Percentiles rank a stretch among this genome's conserved stretches.
Evolutionary conservation across 331 rosid genomes (phyloP).

Genomic region (Dryas integrifolia): DNA sequence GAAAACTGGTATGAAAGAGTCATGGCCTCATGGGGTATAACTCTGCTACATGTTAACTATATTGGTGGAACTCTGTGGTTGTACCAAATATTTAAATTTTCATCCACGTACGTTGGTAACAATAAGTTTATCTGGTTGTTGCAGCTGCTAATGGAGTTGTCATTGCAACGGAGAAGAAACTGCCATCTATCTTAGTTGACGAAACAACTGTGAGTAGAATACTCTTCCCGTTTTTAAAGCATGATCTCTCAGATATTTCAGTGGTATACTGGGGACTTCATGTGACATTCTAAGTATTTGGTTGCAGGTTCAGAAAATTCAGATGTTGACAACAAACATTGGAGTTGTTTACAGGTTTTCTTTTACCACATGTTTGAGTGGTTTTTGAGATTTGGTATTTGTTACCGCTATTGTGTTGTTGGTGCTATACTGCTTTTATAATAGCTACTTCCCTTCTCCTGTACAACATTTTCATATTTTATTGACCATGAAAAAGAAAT

Average conservation of each 20-base stretch:
- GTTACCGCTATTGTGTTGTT: neutral
- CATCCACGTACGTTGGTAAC: neutral
- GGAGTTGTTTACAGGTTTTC: slow-evolving; percentile 77
- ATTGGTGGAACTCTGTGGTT: neutral
- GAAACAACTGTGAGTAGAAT: slow-evolving; percentile 64
- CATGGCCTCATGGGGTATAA: neutral
- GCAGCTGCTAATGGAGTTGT: slow-evolving; percentile 92
- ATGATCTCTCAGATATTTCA: neutral
- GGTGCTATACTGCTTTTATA: neutral
- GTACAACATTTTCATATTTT: neutral
- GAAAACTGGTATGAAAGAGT: neutral
- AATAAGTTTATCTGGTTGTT: slow-evolving; percentile 11
- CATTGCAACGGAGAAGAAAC: slow-evolving; percentile 83
- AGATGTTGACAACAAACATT: slow-evolving; percentile 66
- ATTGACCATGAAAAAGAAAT: neutral
- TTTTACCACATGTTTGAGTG: slow-evolving; percentile 5
- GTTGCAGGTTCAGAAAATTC: slow-evolving; percentile 73
- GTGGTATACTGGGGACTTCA: neutral
- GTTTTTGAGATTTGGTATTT: neutral
- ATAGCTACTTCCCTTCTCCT: neutral
- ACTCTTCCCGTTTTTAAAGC: neutral
- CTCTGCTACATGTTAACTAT: neutral
- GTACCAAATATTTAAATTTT: neutral
- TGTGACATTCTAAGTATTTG: slow-evolving; percentile 2
- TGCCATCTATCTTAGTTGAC: slow-evolving; percentile 84